Conservation (phyloP, 352 stramenopile species). For the Phytophthora palmivora region DNA sequence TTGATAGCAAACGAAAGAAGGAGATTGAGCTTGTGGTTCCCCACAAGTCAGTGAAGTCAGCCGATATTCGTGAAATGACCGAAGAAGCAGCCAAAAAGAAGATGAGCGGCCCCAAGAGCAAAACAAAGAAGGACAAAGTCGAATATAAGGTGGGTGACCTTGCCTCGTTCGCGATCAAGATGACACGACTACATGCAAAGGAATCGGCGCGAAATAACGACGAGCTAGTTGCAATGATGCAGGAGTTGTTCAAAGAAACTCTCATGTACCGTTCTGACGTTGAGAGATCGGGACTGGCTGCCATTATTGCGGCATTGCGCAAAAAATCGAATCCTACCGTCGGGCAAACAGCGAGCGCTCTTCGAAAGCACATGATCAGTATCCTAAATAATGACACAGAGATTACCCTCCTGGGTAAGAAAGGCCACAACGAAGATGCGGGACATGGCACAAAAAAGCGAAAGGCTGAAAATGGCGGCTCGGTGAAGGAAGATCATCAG, state of each 20-base stretch:
- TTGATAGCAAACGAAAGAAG: constrained; percentile 83
- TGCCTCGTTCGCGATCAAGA: constrained; percentile 59
- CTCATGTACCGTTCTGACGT: constrained; percentile 75
- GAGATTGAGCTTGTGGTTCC: constrained; percentile 83
- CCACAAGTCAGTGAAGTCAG: constrained; percentile 79
- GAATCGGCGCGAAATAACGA: constrained; percentile 84
- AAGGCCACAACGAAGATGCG: constrained; percentile 21
- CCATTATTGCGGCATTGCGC: constrained; percentile 68
- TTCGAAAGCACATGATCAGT: constrained; percentile 83
- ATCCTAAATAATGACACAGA: constrained; percentile 64
- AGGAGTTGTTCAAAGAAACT: constrained; percentile 74
- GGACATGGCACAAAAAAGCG: constrained; percentile 50
- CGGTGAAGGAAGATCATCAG: constrained; percentile 30
- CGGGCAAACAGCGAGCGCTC: constrained; percentile 68
- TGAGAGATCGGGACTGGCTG: constrained; percentile 70
- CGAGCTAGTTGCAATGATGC: constrained; percentile 77
- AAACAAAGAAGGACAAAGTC: constrained; percentile 67
- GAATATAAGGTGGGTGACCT: constrained; percentile 76
- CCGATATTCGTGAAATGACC: constrained; percentile 77
- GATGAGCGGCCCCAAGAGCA: constrained; percentile 39
- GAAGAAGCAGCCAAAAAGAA: constrained; percentile 76
- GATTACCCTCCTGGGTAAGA: constrained; percentile 43
- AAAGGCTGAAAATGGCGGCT: constrained; percentile 45
- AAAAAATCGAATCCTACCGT: constrained; percentile 80
- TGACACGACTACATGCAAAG: constrained; percentile 63